Conservation (phyloP, 805 yeast genomes). For the Ogataea kodamae region DNA sequence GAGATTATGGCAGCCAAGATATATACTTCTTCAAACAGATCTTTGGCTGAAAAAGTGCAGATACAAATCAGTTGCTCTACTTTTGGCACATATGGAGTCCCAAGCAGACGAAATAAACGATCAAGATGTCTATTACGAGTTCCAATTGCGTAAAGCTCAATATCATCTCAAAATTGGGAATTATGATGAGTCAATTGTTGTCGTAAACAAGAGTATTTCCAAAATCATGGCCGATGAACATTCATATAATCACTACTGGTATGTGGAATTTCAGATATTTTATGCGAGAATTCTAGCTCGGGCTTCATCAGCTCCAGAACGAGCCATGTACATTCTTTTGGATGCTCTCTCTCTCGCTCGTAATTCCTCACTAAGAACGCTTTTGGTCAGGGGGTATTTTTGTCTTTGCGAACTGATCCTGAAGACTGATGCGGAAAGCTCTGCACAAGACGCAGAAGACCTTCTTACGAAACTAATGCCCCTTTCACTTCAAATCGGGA, state of each 20-base stretch:
- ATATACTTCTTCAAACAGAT: conserved; percentile 38
- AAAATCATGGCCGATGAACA: conserved; percentile 23
- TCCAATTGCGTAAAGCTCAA: conserved; percentile 25
- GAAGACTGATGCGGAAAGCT: conserved; percentile 30
- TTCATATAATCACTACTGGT: conserved; percentile 39
- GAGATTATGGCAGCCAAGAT: conserved; percentile 40
- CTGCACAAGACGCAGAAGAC: conserved; percentile 38
- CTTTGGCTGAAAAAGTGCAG: conserved; percentile 39
- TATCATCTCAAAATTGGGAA: conserved; percentile 23
- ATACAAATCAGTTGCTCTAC: conserved; percentile 32
- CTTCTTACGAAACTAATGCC: conserved; percentile 45
- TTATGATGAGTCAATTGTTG: conserved; percentile 20
- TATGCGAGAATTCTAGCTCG: conserved; percentile 43
- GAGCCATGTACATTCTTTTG: conserved; percentile 48
- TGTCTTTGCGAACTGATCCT: conserved; percentile 44
- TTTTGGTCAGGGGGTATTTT: conserved; percentile 45
- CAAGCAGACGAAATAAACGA: conserved; percentile 34
- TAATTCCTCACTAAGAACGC: conserved; percentile 41
- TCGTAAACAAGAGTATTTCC: conserved; percentile 22
- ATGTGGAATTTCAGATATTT: conserved; percentile 44
- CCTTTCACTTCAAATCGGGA: conserved; percentile 38
- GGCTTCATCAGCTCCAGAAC: conserved; percentile 40
- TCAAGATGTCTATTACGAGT: conserved; percentile 29
- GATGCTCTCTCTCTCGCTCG: conserved; percentile 49
- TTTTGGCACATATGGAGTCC: conserved; percentile 32